Evolutionary conservation across 169 alveolate species (phyloP), one percentile per base, ranked within the genome.

Genomic region (Amoebophrya sp.): DNA sequence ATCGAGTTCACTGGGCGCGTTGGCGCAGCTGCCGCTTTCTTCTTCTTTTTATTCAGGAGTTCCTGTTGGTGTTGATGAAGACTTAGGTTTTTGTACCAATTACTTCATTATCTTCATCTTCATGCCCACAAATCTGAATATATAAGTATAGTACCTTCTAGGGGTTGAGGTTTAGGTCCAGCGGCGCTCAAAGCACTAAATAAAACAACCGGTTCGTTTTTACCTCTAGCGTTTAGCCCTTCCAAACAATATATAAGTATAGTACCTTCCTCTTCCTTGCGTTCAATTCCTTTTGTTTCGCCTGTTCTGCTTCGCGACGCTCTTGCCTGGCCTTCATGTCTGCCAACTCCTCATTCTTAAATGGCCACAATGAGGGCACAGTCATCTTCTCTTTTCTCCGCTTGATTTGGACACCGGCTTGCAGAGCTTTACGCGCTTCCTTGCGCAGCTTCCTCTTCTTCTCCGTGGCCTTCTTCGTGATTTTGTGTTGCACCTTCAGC

Each of bases 391-490:
- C 33, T 36, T 65, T 65, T 36, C n/a, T 65, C 39, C 83, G 83
- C 83, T 65, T 65, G 33, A 65, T 65, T 36, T 65, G n/a, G 38
- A 65, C 83, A 0, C 83, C 83, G 2, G 2, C 26, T 36, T 65
- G 18, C 39, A 65, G 10, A 6, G 83, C 83, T 36, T 65, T 65
- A 26, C 83, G 83, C 2, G 83, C 83, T 26, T 65, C 83, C 26
- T 65, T 65, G 3, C 83, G 83, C 36, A 65, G 26, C 26, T 65
- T 65, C 2, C 83, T 29, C 83, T 65, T 65, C 83, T 65, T 65
- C 83, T 65, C 83, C 39, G 83, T 26, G 83, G 83, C 83, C 83
- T 65, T 65, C 26, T 65, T 65, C 33, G 83, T 65, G 83, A 65
- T 65, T 65, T 65, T 65, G 83, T 65, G 83, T 36, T 65, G 83